phyloP scores from a whole-genome alignment of 1,284 basidiomycete species.

The Puccinia brachypodii region DNA sequence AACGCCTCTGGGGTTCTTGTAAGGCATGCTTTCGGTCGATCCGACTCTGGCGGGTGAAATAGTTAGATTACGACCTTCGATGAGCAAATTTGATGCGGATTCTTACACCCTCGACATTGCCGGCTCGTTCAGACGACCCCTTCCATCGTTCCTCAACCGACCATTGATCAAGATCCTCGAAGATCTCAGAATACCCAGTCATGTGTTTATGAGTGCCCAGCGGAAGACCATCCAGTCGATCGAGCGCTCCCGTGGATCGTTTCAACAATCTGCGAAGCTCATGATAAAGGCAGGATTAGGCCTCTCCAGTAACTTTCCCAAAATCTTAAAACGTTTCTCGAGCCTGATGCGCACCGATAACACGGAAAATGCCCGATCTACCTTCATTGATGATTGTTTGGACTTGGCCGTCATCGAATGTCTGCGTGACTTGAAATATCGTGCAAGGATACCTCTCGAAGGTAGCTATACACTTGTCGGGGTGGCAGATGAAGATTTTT shows the following conservation, averaged over 20 bases:
- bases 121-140: slow-evolving; percentile 64
- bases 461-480: slow-evolving; percentile 70
- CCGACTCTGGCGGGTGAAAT: slow-evolving; percentile 60
- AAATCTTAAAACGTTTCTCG: slow-evolving; percentile 63
- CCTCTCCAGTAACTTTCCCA: slow-evolving; percentile 61
- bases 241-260: slow-evolving; percentile 64
- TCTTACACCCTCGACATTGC: slow-evolving; percentile 71
- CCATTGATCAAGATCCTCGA: slow-evolving; percentile 71
- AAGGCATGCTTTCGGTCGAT: slow-evolving; percentile 73
- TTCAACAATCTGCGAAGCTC: slow-evolving; percentile 61
- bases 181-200: slow-evolving; percentile 63
- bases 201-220: slow-evolving; percentile 65
- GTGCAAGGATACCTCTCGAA: slow-evolving; percentile 69
- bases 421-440: slow-evolving; percentile 67
- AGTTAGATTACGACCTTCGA: slow-evolving; percentile 70
- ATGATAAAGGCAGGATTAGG: slow-evolving; percentile 65
- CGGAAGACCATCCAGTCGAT: slow-evolving; percentile 62
- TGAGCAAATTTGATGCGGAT: slow-evolving; percentile 70
- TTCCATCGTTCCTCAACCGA: slow-evolving; percentile 58
- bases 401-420: slow-evolving; percentile 65
- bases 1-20: slow-evolving; percentile 54
- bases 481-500: slow-evolving; percentile 71
- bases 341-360: slow-evolving; percentile 62
- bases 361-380: slow-evolving; percentile 51
- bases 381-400: slow-evolving; percentile 63